Evolutionary conservation across 257 asterid species (phyloP).

Genomic region (Forsythia suspensa): DNA sequence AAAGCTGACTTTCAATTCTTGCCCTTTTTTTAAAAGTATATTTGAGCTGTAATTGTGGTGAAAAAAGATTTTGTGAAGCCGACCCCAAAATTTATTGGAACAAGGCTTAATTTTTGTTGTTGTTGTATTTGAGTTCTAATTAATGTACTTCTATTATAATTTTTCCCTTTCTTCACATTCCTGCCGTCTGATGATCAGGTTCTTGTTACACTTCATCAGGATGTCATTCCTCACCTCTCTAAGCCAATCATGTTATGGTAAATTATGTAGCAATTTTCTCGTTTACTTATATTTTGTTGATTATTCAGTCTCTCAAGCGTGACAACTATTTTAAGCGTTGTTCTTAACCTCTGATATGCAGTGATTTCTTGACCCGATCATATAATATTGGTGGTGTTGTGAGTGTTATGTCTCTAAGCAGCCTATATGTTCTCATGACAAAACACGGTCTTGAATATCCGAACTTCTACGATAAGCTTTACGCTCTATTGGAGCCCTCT

Average conservation of each 20-base stretch:
- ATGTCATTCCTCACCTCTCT: conserved; percentile 76
- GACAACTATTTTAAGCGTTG: neutral
- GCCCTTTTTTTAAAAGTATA: neutral
- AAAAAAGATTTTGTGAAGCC: neutral
- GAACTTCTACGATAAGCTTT: conserved; percentile 85
- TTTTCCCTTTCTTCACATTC: conserved; percentile 12
- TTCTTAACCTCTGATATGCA: conserved; percentile 35
- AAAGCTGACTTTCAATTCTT: neutral
- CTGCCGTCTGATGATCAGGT: conserved; percentile 49
- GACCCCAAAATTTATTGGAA: neutral
- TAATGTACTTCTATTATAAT: neutral
- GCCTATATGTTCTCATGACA: conserved; percentile 87
- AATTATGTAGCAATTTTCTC: conserved; percentile 18
- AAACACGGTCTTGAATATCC: conserved; percentile 95
- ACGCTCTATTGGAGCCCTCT: conserved; percentile 85
- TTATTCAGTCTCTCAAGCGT: conserved; percentile 18
- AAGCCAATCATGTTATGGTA: conserved; percentile 90
- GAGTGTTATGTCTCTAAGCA: conserved; percentile 96
- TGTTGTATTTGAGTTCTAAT: conserved; percentile 3
- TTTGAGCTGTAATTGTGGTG: neutral
- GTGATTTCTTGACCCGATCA: conserved; percentile 94
- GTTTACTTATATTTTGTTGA: conserved; percentile 12
- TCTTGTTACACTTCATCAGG: conserved; percentile 72
- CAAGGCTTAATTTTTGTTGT: neutral
- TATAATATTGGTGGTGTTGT: conserved; percentile 95